Evolutionary conservation across 305 asterid genomes (phyloP), one percentile per base, ranked within the genome.

Genomic region (Andrographis paniculata): DNA sequence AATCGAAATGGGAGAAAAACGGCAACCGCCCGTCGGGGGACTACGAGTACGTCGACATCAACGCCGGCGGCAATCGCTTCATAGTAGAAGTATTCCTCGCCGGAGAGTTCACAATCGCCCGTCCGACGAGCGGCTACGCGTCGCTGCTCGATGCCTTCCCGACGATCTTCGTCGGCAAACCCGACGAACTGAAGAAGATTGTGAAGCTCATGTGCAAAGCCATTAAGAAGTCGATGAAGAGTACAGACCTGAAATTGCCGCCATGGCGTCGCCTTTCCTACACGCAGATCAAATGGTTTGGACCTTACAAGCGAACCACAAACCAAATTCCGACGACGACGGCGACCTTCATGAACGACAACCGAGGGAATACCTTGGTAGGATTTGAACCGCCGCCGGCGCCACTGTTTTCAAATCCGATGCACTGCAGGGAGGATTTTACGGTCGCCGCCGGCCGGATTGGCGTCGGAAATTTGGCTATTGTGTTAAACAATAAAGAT

Each of bases 241-340:
- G 48, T 16, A 62, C 41, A 8, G 80, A 60, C 7, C 56, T 89
- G 16, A 53, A 38, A 17, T 58, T 88, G 57, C 84, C 97, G n/a
- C 94, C 97, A 4, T 84, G 97, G 97, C 79, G 95, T 41, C 70
- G 87, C 55, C 51, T 55, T 1, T 52, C 65, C 5, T 84, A 82
- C 74, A 43, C 64, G 83, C 73, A 77, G 31, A 72, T 82, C 12
- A 88, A 75, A 58, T 84, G 94, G 97, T 65, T 75, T 5, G 71
- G 67, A 3, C 37, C 83, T 0, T 73, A 79, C 38, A 79, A 62
- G 43, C 53, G 95, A 47, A 84, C 84, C 12, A 58, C 38, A 11
- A 79, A 77, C 14, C 83, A 79, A 27, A 24, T 63, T 55, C 41
- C 78, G 0, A 23, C 36, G 13, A n/a, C n/a, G 51, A 3, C 24